Base-by-base conservation (phyloP, 805 yeast genomes). In the Spathaspora hagerdaliae region DNA sequence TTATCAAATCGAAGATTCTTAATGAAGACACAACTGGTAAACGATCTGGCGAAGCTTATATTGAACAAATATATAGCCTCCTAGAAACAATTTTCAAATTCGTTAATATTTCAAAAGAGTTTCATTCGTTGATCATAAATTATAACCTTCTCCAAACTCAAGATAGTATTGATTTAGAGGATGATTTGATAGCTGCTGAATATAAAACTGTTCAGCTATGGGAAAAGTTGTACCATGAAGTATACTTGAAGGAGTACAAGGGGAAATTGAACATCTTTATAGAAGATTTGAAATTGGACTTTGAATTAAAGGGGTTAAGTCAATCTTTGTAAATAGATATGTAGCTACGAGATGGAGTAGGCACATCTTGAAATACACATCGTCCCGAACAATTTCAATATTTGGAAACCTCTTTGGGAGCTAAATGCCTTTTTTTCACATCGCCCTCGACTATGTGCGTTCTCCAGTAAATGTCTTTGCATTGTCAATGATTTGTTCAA, bases 231-330 rank as follows among this genome's bases (percentile, higher is more conserved):
- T 67, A 69, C 43, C 52, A 51, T 31, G 72, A 52, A 27, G 62
- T 64, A 44, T 75, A 63, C 64, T 61, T 60, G 32, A 69, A 64
- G 32, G 70, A 67, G 15, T 83, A 78, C 55, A 72, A 73, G 45
- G 63, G 63, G 2, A 62, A 64, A 15, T 51, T 76, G 36, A 67
- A 66, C 35, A 53, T 60, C 3, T 76, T 83, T 45, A 69, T 73
- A 0, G 71, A 64, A 37, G 88, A 82, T 53, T 61, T 85, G 44
- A 69, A 72, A n/a, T 60, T 66, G 27, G 88, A 83, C 51, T 60
- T 69, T 9, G 78, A 74, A 26, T 55, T 84, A 42, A 65, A 73
- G 42, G 75, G 65, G 41, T 64, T 85, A 27, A 50, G 55, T 14
- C 47, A 48, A 31, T 36, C 47, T 12, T 47, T 52, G 10, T 48